Evolutionary conservation across 306 rosid genomes (phyloP).

Genomic region (Notholithocarpus densiflorus): DNA sequence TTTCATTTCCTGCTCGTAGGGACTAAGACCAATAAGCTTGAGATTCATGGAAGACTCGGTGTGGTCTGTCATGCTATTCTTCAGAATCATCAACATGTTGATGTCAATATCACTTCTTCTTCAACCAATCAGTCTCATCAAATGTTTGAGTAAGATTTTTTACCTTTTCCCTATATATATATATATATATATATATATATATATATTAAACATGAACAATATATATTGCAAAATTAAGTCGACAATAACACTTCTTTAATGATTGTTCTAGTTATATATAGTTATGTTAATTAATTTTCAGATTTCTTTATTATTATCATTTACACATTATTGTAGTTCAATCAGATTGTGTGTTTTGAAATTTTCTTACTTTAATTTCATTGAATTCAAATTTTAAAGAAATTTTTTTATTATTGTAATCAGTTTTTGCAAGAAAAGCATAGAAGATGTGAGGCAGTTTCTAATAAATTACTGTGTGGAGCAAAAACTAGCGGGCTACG

Average conservation of each 20-base stretch:
- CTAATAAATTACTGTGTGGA: slow-evolving; percentile 37
- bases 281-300: no score
- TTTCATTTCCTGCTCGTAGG: slow-evolving; percentile 27
- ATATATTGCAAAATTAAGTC: no score
- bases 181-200: no score
- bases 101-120: slow-evolving; percentile 2
- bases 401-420: neutral
- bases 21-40: slow-evolving; percentile 38
- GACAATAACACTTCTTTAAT: no score
- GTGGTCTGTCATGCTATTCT: slow-evolving; percentile 58
- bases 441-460: slow-evolving; percentile 44
- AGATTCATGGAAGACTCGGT: slow-evolving; percentile 72
- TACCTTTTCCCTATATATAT: no score
- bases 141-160: slow-evolving; percentile 53
- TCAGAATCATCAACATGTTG: neutral
- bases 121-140: slow-evolving; percentile 25
- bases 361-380: no score
- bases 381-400: neutral
- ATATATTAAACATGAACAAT: no score
- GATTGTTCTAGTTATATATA: no score
- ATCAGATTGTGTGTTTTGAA: no score
- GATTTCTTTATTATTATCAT: no score
- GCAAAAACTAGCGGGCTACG: slow-evolving; percentile 37
- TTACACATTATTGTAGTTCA: no score
- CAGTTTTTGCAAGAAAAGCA: slow-evolving; percentile 49